These are phyloP conservation scores for Ophiostoma tasmaniense DNA, from an alignment of 2,329 filamentous ascomycete species.

Conservation along the genomic window DNA sequence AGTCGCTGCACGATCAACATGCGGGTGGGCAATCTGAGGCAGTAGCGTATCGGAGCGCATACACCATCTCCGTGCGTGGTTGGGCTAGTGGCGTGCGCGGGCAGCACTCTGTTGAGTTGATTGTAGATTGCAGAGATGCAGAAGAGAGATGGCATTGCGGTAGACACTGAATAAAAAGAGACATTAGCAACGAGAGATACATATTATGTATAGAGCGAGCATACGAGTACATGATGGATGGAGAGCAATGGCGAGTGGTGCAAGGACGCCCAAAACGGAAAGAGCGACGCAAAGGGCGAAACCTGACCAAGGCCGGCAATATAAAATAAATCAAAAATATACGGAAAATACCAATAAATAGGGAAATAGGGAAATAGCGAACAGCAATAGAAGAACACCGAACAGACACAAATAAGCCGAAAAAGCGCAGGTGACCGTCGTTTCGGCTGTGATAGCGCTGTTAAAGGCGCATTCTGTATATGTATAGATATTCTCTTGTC, in stretches of 20 bases:
- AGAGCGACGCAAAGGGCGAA: conserved; percentile 5
- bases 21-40: conserved; percentile 13
- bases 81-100: conserved; percentile 2
- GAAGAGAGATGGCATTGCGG: too few species aligned
- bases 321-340: neutral
- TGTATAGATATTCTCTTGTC: too few species aligned
- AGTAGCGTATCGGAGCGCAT: conserved; percentile 18
- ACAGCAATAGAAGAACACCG: neutral
- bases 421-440: conserved; percentile 5
- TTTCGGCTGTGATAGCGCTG: neutral
- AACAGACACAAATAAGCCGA: neutral
- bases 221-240: too few species aligned
- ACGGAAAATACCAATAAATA: neutral
- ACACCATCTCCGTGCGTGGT: conserved; percentile 16
- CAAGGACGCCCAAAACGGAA: conserved; percentile 5
- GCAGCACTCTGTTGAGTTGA: neutral
- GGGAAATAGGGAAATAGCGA: neutral
- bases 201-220: neutral
- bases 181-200: neutral
- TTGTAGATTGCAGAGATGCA: too few species aligned
- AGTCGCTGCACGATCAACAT: conserved; percentile 1
- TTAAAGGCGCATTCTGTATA: neutral
- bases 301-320: neutral
- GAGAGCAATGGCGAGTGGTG: neutral
- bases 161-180: too few species aligned